Evolutionary conservation across 2,329 filamentous ascomycete genomes (phyloP), one percentile per base, ranked within the genome.

Genomic region (Thielaviopsis punctulata): DNA sequence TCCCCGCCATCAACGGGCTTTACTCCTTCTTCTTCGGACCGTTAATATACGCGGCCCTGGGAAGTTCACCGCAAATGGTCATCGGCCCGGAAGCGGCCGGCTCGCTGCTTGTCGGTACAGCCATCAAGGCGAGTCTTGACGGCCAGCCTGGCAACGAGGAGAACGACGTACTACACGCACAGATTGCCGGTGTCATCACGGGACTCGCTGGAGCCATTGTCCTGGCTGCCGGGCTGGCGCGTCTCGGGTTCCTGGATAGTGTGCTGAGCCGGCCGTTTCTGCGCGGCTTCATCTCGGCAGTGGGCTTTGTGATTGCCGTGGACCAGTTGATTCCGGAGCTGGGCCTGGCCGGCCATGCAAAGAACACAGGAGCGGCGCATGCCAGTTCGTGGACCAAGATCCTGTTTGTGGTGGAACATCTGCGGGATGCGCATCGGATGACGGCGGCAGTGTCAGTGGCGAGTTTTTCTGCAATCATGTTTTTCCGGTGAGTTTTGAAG

Each of bases 11-110:
- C 60, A 90, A 95, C 62, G 92, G 92, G 0, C 74, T 98, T 3
- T 98, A 96, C 67, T 79, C 86, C 15, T 96, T 95, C 63, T 86
- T 93, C 56, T 86, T 96, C 69, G 89, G 89, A 55, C 92, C 92
- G 0, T 68, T 96, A 51, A 73, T 95, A 30, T 98, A 98, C 65
- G 89, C 89, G 1, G 69, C 96, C 10, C 74, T 98, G 3, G 92
- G 92, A 18, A 94, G 86, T 55, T 93, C 86, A 58, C 87, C 92
- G 1, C 84, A 89, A 61, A 88, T 98, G 82, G 77, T 96, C 3
- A 86, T 96, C 5, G 92, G 92, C 0, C 92, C 92, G 0, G 92
- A 98, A 68, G 92, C 92, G 1, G 87, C 92, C 2, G 92, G 90
- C 0, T 95, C 88, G 18, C 73, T 98, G 8, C 75, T 98, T 1